Base-by-base conservation (phyloP, 495 filamentous ascomycete genomes). In the Penicillium mononematosum region DNA sequence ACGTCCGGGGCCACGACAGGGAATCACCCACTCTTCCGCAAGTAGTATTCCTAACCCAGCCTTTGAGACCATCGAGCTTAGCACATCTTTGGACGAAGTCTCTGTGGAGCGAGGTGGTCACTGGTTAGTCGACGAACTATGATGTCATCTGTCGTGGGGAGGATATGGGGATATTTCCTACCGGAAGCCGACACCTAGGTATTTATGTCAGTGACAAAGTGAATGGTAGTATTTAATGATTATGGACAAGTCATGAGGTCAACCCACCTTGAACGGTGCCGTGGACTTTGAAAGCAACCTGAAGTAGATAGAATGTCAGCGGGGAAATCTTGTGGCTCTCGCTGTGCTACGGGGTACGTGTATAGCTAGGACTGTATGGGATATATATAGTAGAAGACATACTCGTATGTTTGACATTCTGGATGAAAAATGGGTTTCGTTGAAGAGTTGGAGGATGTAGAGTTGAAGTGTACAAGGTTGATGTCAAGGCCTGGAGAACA, bases 41-140 rank as follows among this genome's bases (percentile, higher is more conserved):
- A 7, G 79, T 73, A 0, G 84, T 88, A 66, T 97, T 97, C 38
- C 83, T 78, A 17, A 92, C 89, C 79, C 83, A 93, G 44, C 92
- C 92, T 1, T 86, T 93, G 7, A 97, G 62, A 2, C 75, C 78
- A 59, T 87, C 76, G 31, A 78, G 77, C 2, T 68, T 70, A 2
- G 92, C 92, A 57, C 85, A 82, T 59, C 85, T 84, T 52, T 82
- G 79, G 1, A 90, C 86, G 65, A 88, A 95, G 66, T 84, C 80
- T 39, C 89, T 91, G 51, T 19, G 42, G 5, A 24, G 45, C 31
- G 58, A 32, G 41, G 53, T 24, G 48, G 50, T 45, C 24, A 25
- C 2, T 43, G 9, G 47, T 41, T 43, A 41, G 48, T 31, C 17
- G 36, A 45, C 41, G 17, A 25, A 22, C 44, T 20, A 58, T 61